Conservation (phyloP, 495 filamentous ascomycete genomes). For the Terfezia boudieri region DNA sequence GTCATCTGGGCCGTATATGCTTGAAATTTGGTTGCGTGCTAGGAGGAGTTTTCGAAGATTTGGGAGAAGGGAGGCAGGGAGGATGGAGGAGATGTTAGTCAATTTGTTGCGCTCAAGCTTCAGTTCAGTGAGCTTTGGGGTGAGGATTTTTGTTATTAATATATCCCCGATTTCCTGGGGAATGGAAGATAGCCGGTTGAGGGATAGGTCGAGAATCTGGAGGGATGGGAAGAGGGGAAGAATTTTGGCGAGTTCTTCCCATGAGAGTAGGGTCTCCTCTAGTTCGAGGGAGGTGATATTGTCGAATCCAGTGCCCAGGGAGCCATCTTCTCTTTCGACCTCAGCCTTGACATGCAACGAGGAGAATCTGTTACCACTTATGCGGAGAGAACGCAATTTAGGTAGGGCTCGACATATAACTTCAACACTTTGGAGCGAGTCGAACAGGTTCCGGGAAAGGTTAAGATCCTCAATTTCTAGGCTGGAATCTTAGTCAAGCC, state of each 20-base stretch:
- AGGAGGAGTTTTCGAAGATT: conserved; percentile 40
- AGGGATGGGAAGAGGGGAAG: conserved; percentile 36
- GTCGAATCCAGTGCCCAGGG: conserved; percentile 22
- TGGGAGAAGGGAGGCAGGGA: conserved; percentile 31
- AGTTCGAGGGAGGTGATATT: conserved; percentile 47
- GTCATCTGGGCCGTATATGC: neutral
- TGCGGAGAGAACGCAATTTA: conserved; percentile 20
- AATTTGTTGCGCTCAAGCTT: conserved; percentile 60
- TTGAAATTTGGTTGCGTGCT: conserved; percentile 25
- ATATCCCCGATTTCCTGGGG: conserved; percentile 29
- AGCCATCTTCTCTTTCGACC: too few relatives aligned
- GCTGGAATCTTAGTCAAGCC: conserved; percentile 5
- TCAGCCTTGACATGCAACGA: conserved; percentile 17
- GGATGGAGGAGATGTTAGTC: conserved; percentile 33
- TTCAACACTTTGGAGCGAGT: conserved; percentile 37
- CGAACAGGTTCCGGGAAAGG: conserved; percentile 64
- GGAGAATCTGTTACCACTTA: conserved; percentile 58
- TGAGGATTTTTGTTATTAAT: conserved; percentile 30
- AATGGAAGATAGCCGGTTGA: conserved; percentile 26
- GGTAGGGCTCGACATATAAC: conserved; percentile 35
- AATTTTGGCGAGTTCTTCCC: conserved; percentile 36
- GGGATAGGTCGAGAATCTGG: conserved; percentile 28
- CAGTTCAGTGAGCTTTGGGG: neutral
- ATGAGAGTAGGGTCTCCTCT: conserved; percentile 46
- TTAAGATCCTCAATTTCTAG: conserved; percentile 60